Conservation (phyloP, 179 eudicot genomes). For the Beta macrorhiza region DNA sequence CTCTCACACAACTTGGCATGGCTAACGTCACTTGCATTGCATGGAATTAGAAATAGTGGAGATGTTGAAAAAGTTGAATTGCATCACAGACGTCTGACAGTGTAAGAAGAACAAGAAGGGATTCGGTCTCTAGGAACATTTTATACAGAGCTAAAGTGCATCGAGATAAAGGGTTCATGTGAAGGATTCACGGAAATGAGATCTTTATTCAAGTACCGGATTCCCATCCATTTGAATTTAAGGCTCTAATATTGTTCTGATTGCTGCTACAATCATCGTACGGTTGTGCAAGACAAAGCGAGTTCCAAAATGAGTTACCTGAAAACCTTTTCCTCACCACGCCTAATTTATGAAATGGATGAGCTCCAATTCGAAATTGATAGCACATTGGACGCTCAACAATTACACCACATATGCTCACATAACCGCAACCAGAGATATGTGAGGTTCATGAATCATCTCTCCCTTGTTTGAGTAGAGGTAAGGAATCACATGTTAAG, state of each 20-base stretch:
- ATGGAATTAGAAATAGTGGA: background rate
- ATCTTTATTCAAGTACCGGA: background rate
- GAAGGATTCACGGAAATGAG: background rate
- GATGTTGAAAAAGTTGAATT: background rate
- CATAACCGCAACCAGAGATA: background rate
- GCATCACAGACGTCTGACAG: background rate
- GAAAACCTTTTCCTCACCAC: no score
- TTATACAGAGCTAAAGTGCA: no score
- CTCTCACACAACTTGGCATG: no score
- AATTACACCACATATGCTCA: background rate
- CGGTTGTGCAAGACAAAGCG: no score
- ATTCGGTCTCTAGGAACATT: background rate
- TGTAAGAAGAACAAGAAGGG: background rate
- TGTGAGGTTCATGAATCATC: background rate
- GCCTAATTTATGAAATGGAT: no score
- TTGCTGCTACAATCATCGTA: background rate
- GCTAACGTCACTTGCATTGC: no score
- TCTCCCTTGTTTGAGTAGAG: background rate
- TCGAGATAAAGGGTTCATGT: no score
- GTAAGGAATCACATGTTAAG: background rate
- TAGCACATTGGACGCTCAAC: background rate
- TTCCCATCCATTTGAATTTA: background rate
- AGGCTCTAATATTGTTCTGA: background rate
- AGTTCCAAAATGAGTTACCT: no score
- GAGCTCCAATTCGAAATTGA: no score